Evolutionary conservation across 805 yeast genomes (phyloP), one percentile per base, ranked within the genome.

Genomic region (Saccharomyces cerevisiae): DNA sequence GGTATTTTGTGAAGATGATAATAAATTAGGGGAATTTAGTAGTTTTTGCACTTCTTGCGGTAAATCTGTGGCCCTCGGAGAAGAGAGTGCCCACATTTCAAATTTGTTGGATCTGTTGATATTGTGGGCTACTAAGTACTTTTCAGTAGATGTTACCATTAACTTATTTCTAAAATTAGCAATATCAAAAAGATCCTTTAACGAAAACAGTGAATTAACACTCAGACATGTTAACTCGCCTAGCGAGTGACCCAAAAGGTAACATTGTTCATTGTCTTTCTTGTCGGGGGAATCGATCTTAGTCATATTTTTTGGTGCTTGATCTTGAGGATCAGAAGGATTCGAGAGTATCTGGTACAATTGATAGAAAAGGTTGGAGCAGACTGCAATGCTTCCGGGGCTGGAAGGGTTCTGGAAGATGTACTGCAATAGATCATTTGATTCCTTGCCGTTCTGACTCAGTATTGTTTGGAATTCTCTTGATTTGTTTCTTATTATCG

Each of bases 221-320:
- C 63, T 58, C 32, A 70, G 48, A 54, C 70, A 66, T 13, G 67
- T 62, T 46, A 70, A 51, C 54, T 70, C 73, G 17, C 73, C 73
- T 36, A 70, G 53, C 10, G 73, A 70, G 51, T 70, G 73, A 1
- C 71, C 73, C 50, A 69, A 51, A n/a, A 67, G 56, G 17, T 27
- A 53, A 41, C 28, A 47, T 27, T 36, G 30, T 21, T 36, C 60
- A 28, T 29, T 47, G 30, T 27, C 51, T 47, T n/a, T 22, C 29
- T 30, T 22, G 27, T 46, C 13, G 17, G 24, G 27, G 27, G 14
- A 6, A 24, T 22, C 29, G 6, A 27, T 24, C n/a, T 21, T 29
- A 41, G 24, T 5, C 10, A 27, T 26, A 10, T 29, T 27, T n/a
- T 48, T 41, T 14, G 47, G 48, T 27, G 41, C 31, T 29, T 47